Evolutionary conservation across 257 asterid species (phyloP).

Genomic region (Jasminum sambac): DNA sequence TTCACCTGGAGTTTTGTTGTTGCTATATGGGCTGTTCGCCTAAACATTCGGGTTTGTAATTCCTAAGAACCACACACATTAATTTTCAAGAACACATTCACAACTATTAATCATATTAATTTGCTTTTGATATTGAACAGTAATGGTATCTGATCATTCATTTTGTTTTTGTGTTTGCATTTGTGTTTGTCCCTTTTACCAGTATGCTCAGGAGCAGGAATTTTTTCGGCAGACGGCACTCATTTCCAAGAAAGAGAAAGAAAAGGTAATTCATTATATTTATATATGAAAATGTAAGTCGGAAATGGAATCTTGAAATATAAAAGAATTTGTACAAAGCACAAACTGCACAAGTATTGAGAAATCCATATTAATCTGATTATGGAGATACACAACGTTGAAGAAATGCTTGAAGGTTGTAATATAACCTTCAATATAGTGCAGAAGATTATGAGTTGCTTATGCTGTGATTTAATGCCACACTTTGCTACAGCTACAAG

Average conservation of each 20-base stretch:
- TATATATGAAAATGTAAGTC: not conserved
- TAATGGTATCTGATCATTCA: not conserved
- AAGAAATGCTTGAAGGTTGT: not conserved
- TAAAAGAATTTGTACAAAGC: not conserved
- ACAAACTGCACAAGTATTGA: not conserved
- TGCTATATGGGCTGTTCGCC: not conserved
- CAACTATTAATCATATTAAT: not conserved
- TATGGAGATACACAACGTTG: not conserved
- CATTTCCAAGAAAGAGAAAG: constrained; percentile 86
- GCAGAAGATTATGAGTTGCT: not conserved
- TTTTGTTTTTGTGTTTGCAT: not conserved
- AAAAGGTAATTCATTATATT: constrained; percentile 56
- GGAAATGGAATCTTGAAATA: constrained; percentile 10
- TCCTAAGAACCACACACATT: too few relatives aligned
- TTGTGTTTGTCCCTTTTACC: constrained; percentile 28
- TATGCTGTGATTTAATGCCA: not conserved
- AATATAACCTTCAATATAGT: constrained; percentile 9
- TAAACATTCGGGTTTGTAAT: too few relatives aligned
- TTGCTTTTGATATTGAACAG: not conserved
- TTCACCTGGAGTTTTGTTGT: not conserved
- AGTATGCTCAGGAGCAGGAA: constrained; percentile 99
- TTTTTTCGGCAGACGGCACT: constrained; percentile 90
- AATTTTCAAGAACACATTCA: too few relatives aligned
- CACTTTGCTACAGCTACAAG: not conserved
- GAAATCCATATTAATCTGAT: not conserved